Conservation (phyloP, 73 alveolate genomes). For the Effrenium voratum region DNA sequence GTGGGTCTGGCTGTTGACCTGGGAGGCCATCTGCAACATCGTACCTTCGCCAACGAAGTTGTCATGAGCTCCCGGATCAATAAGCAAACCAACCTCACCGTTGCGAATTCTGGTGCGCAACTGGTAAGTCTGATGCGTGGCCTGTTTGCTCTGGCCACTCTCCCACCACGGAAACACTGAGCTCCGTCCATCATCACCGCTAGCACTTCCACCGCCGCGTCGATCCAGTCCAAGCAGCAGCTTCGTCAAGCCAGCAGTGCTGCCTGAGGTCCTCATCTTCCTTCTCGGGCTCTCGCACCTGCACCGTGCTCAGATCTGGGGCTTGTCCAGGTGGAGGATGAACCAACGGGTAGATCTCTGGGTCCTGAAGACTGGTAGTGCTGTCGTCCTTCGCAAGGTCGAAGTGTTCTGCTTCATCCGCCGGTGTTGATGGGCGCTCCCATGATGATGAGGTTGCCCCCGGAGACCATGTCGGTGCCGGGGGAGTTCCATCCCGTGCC, state of each 20-base stretch:
- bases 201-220: not conserved
- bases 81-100: not conserved
- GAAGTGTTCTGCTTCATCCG: no score
- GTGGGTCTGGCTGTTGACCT: not conserved
- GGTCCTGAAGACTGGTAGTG: no score
- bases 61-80: constrained; percentile 84
- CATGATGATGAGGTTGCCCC: not conserved
- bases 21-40: not conserved
- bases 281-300: no score
- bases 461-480: not conserved
- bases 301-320: not conserved
- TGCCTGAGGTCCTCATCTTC: no score
- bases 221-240: not conserved
- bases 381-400: no score
- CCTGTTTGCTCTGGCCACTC: not conserved
- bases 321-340: not conserved
- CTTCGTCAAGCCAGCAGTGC: not conserved
- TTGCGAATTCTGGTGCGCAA: not conserved
- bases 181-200: not conserved
- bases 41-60: constrained; percentile 14
- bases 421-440: not conserved
- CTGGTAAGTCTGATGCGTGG: not conserved
- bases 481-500: not conserved
- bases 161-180: constrained; percentile 27
- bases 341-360: no score